A percentile compares a stretch with the other conserved stretches of the same genome.
Evolutionary conservation across 2,329 filamentous ascomycete species (phyloP).

Genomic region (Calonectria hongkongensis): DNA sequence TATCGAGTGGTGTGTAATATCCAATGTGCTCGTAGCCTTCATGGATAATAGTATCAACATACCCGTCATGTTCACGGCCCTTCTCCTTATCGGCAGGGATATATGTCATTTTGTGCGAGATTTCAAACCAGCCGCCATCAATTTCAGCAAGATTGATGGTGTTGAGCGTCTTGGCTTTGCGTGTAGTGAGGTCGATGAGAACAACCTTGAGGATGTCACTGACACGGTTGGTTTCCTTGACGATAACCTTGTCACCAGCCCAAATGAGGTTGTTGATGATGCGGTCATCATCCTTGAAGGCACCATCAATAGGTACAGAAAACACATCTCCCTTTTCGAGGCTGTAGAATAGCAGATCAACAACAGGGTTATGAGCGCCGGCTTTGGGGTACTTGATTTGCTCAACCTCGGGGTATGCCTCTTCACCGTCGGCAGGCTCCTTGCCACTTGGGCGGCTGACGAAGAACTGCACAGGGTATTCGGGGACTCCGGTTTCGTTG

Average conservation of each 20-base stretch:
- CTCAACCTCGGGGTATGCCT: constrained; percentile 92
- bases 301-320: constrained; percentile 83
- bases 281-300: constrained; percentile 87
- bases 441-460: constrained; percentile 88
- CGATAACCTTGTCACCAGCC: constrained; percentile 88
- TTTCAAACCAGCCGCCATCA: constrained; percentile 99
- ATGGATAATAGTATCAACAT: constrained; percentile 92
- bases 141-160: constrained; percentile 86
- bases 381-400: constrained; percentile 99
- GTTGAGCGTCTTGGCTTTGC: constrained; percentile 86
- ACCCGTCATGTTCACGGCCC: constrained; percentile 88
- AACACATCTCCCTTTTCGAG: constrained; percentile 86
- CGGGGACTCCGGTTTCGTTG: constrained; percentile 93
- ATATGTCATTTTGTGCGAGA: constrained; percentile 88
- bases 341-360: constrained; percentile 93
- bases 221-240: constrained; percentile 95
- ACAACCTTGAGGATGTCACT: constrained; percentile 93
- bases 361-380: constrained; percentile 92
- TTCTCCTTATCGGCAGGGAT: constrained; percentile 88
- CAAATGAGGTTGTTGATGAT: constrained; percentile 96
- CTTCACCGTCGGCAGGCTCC: constrained; percentile 79
- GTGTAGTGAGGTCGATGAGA: constrained; percentile 84
- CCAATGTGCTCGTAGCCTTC: constrained; percentile 92
- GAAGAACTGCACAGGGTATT: constrained; percentile 96
- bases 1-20: constrained; percentile 93